Percentiles rank a stretch among this genome's conserved stretches.
Evolutionary conservation across 2,329 filamentous ascomycete genomes (phyloP).

Genomic region (Triangularia verruculosa): DNA sequence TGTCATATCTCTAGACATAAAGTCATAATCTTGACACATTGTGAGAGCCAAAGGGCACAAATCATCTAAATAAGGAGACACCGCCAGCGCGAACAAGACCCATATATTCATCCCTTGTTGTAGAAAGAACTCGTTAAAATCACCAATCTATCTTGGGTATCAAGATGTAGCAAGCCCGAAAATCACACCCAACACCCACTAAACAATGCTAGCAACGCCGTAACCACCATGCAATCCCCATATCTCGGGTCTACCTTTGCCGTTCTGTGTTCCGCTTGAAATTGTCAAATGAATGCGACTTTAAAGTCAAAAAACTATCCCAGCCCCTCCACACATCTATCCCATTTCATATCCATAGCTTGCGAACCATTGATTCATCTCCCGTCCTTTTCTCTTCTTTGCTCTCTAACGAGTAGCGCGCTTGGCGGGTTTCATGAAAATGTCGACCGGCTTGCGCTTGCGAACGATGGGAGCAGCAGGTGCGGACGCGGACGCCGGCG

Average conservation of each 20-base stretch:
- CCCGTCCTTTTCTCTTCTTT: too few relatives aligned
- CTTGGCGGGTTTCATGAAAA: slow-evolving; percentile 51
- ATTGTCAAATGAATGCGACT: too few relatives aligned
- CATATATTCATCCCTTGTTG: background rate
- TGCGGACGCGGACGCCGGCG: background rate
- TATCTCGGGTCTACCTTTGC: background rate
- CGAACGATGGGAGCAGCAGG: slow-evolving; percentile 30
- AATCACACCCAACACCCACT: background rate
- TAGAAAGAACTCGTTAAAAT: background rate
- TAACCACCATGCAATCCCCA: background rate
- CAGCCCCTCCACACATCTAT: too few relatives aligned
- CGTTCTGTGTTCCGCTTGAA: too few relatives aligned
- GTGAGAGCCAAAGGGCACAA: too few relatives aligned
- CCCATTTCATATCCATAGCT: too few relatives aligned
- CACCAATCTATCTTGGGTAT: background rate
- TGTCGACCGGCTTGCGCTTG: slow-evolving; percentile 42
- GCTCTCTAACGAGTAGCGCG: slow-evolving; percentile 22
- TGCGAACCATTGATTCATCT: too few relatives aligned
- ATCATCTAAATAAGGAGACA: background rate
- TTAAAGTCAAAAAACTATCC: too few relatives aligned
- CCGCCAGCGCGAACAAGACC: background rate
- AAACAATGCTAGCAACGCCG: background rate
- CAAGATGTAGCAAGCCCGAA: background rate
- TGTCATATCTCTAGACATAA: too few relatives aligned
- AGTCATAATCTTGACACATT: too few relatives aligned